phyloP scores from a whole-genome alignment of 83 land plant species.

The Picea abies region DNA sequence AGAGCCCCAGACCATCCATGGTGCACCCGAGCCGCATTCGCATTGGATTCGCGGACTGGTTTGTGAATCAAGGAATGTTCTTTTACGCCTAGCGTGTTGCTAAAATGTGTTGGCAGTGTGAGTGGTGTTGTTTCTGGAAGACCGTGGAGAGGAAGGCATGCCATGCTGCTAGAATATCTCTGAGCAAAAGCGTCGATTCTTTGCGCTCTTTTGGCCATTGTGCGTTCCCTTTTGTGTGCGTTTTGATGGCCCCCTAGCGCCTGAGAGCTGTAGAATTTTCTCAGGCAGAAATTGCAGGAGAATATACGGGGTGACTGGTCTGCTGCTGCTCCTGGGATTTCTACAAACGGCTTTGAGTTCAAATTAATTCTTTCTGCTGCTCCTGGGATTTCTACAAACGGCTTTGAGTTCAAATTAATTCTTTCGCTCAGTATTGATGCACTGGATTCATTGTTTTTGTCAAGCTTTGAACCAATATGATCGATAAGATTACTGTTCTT shows the following conservation, averaged over 20 bases:
- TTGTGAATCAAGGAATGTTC: slow-evolving; percentile 51
- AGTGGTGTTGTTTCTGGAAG: slow-evolving; percentile 12
- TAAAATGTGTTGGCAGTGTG: not conserved
- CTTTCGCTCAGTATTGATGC: no score
- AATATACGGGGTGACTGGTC: slow-evolving; percentile 31
- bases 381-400: not conserved
- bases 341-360: not conserved
- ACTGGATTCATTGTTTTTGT: no score
- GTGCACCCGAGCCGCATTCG: slow-evolving; percentile 25
- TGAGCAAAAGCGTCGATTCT: slow-evolving; percentile 34
- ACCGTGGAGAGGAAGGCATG: slow-evolving; percentile 41
- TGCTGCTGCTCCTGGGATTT: not conserved
- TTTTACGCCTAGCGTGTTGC: slow-evolving; percentile 42
- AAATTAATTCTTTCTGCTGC: not conserved
- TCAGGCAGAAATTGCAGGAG: slow-evolving; percentile 51
- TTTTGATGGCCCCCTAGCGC: slow-evolving; percentile 66
- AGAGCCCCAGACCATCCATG: slow-evolving; percentile 19
- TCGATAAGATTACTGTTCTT: not conserved
- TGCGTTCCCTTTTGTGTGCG: slow-evolving; percentile 58
- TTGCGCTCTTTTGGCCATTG: slow-evolving; percentile 45
- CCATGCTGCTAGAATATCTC: slow-evolving; percentile 31
- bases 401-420: no score
- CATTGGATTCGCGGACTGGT: slow-evolving; percentile 14
- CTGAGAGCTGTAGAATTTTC: slow-evolving; percentile 64
- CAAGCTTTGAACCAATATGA: not conserved